Evolutionary conservation across 371 early-diverging fungal species (phyloP).

Genomic region (Sanchytrium tribonematis): DNA sequence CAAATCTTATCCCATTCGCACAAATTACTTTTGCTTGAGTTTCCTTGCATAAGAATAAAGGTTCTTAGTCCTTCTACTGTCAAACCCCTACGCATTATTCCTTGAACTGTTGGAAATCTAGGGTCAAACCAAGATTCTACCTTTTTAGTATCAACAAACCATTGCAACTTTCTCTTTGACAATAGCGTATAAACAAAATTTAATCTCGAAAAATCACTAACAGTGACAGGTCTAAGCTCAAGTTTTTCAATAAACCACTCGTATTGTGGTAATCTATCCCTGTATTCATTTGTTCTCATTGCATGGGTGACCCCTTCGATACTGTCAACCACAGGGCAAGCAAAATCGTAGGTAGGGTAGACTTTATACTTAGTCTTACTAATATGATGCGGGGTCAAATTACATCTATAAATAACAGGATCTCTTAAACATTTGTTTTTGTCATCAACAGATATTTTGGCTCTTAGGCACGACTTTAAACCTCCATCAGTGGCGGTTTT

Average conservation of each 20-base stretch:
- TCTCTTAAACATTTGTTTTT: conserved; percentile 95
- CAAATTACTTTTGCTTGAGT: conserved; percentile 71
- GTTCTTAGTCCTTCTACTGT: conserved; percentile 88
- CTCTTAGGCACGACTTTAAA: conserved; percentile 70
- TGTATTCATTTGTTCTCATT: conserved; percentile 94
- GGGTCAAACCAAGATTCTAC: conserved; percentile 99
- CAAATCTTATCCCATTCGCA: conserved; percentile 99
- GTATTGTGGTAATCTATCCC: conserved; percentile 95
- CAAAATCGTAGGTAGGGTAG: conserved; percentile 99
- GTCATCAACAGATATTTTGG: conserved; percentile 83
- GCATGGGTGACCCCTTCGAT: conserved; percentile 96
- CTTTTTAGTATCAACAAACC: conserved; percentile 71
- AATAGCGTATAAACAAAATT: conserved; percentile 97
- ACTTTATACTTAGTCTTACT: conserved; percentile 79
- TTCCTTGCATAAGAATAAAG: conserved; percentile 97
- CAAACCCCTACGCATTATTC: conserved; percentile 92
- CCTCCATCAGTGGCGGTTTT: conserved; percentile 55
- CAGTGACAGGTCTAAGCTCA: conserved; percentile 51
- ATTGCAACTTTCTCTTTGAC: conserved; percentile 94
- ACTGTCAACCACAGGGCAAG: conserved; percentile 92
- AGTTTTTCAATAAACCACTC: conserved; percentile 89
- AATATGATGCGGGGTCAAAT: conserved; percentile 69
- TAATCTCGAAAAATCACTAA: conserved; percentile 83
- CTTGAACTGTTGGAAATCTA: conserved; percentile 95
- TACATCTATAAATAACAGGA: conserved; percentile 94